These are phyloP conservation scores for Coemansia sp. DNA, from an alignment of 192 early-diverging fungal species.

Conservation along the genomic window DNA sequence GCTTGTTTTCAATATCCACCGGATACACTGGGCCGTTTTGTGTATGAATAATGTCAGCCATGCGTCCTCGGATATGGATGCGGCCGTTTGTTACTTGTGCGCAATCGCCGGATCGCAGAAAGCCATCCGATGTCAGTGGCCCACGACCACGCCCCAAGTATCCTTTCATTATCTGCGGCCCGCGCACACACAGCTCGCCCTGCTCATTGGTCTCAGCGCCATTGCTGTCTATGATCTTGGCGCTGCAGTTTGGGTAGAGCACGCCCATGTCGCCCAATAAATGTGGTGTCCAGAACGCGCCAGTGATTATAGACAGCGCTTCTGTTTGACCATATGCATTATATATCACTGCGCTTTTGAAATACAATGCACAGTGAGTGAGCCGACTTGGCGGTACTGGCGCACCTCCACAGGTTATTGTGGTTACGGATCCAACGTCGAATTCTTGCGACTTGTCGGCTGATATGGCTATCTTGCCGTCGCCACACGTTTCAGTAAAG, in stretches of 20 bases:
- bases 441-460: not conserved
- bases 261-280: conserved; percentile 32
- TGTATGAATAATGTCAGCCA: conserved; percentile 87
- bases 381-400: conserved; percentile 12
- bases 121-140: conserved; percentile 68
- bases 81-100: conserved; percentile 62
- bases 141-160: conserved; percentile 60
- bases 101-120: conserved; percentile 78
- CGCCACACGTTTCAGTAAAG: conserved; percentile 4
- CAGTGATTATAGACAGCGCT: conserved; percentile 20
- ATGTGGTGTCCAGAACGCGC: conserved; percentile 9
- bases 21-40: conserved; percentile 68
- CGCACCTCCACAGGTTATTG: conserved; percentile 38
- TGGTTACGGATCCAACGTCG: conserved; percentile 22
- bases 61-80: conserved; percentile 64
- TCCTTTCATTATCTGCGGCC: conserved; percentile 81
- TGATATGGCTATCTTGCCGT: not conserved
- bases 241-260: conserved; percentile 30
- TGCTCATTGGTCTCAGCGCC: conserved; percentile 61
- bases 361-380: conserved; percentile 16
- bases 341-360: conserved; percentile 10
- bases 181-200: conserved; percentile 82
- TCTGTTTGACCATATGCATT: conserved; percentile 44
- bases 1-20: conserved; percentile 72
- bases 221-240: conserved; percentile 44